Base-by-base conservation (phyloP, 306 rosid species). In the Cucumis hystrix region DNA sequence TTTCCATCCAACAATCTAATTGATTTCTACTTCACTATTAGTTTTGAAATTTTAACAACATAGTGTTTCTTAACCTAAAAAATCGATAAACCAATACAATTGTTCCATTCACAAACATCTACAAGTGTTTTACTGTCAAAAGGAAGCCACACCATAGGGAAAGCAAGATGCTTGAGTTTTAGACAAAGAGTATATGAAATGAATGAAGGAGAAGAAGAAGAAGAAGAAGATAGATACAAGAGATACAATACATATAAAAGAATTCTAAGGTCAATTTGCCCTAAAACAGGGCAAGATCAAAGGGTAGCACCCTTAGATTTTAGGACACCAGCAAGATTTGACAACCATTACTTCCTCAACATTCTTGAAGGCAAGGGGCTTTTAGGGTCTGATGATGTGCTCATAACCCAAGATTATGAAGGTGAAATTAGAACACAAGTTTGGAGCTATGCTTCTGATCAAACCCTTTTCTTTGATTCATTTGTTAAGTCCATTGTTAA, bases 111-210 rank as follows among this genome's bases (percentile, higher is more conserved):
- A 37, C 63, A 51, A 41, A 69, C 45, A 41, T 33, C 51, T 37
- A 10, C 9, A 21, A 37, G 17, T 6, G 23, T n/a, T 52, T 25
- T 17, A 28, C 4, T 47, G 8, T 51, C 59, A 4, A 16, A 77
- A 91, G 98, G 97, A 41, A 87, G 98, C 80, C 98, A 94, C 82
- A 92, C 98, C 40, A 84, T 94, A 23, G 98, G 98, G 80, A 87
- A 85, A 81, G 96, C 97, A 76, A 90, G 91, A 72, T 94, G 98
- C 81, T 0, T 82, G 55, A 94, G 87, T 78, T 90, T 94, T 87
- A 83, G 90, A 65, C 90, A 94, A 77, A 85, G 97, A 60, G 76
- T 85, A 33, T 87, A 94, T 62, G 92, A 94, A 28, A 16, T 82
- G 23, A 76, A 81, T 15, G 66, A 37, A 3, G 87, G 78, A 65